Evolutionary conservation across 805 yeast genomes (phyloP).

Genomic region (Cyberlindnera meyerae): DNA sequence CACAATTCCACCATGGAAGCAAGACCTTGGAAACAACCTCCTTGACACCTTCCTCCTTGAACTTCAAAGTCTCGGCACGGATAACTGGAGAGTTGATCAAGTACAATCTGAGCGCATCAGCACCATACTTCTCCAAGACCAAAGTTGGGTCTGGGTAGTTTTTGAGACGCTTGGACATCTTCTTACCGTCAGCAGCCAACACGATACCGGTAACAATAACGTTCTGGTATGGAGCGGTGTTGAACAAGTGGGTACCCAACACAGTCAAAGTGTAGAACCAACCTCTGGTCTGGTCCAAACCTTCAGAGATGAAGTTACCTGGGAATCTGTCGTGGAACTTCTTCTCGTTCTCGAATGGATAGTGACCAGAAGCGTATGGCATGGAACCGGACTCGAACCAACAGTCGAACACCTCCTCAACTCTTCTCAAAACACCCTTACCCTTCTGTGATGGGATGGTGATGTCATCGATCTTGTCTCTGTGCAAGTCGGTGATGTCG

Average conservation of each 20-base stretch:
- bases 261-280: constrained; percentile 98
- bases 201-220: constrained; percentile 96
- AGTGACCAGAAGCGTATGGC: constrained; percentile 97
- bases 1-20: constrained; percentile 98
- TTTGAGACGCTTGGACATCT: constrained; percentile 97
- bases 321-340: constrained; percentile 76
- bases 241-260: constrained; percentile 90
- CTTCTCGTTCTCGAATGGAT: constrained; percentile 87
- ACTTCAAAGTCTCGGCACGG: constrained; percentile 93
- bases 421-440: constrained; percentile 80
- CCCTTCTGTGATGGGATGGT: constrained; percentile 92
- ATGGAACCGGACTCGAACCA: constrained; percentile 99
- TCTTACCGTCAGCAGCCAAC: constrained; percentile 96
- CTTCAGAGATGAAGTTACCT: constrained; percentile 97
- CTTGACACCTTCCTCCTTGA: constrained; percentile 98
- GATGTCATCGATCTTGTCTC: constrained; percentile 85
- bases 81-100: constrained; percentile 96
- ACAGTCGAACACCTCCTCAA: constrained; percentile 98
- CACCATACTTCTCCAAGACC: constrained; percentile 86
- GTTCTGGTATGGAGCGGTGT: constrained; percentile 88
- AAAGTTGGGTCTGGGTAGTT: constrained; percentile 93
- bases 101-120: constrained; percentile 94
- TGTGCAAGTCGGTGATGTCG: constrained; percentile 85
- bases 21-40: constrained; percentile 95
- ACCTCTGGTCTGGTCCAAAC: constrained; percentile 99